Base-by-base conservation (phyloP, 176 grass and related monocot species). In the Ensete ventricosum region DNA sequence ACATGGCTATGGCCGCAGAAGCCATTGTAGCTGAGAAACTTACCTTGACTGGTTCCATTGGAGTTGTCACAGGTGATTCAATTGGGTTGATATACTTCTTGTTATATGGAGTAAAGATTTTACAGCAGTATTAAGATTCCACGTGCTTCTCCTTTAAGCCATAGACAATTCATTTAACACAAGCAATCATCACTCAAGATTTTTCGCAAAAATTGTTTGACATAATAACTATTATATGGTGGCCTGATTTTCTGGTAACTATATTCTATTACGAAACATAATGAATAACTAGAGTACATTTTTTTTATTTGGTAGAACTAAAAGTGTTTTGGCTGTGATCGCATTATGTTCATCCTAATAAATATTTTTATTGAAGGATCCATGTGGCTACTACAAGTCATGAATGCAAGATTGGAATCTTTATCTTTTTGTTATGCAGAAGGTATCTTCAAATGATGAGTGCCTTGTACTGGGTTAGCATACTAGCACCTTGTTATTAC, bases 1-100 rank as follows among this genome's bases (percentile, higher is more conserved):
- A 94, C 73, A 99, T 99, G 86, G 90, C 90, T 75, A 99, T 99
- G 95, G 95, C 90, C 81, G 95, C 88, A 59, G 88, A 79, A 50
- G 83, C 88, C 75, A 94, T 99, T 84, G 88, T 94, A 76, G 95
- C 95, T 73, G 95, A 99, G 80, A 99, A 89, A 69, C 90, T 99
- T 82, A 99, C 95, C 59, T 76, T 94, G 76, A 99, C 90, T 67
- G 95, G 95, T 74, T 99, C 95, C 54, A 99, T 99, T 84, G 95
- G 95, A 76, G 95, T 99, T 77, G 88, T 94, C 82, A 85, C 90
- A 91, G 90, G 90, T 94, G 50, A 79, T 86, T 20, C 27, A 67
- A 14, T 71, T 54, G 82, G 55, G n/a, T 80, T 52, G 53, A 78
- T 60, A 67, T 16, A 34, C 11, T 67, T 16, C 2, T 34, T 27